Conservation (phyloP, 1,284 basidiomycete genomes). For the Pisolithus thermaeus region DNA sequence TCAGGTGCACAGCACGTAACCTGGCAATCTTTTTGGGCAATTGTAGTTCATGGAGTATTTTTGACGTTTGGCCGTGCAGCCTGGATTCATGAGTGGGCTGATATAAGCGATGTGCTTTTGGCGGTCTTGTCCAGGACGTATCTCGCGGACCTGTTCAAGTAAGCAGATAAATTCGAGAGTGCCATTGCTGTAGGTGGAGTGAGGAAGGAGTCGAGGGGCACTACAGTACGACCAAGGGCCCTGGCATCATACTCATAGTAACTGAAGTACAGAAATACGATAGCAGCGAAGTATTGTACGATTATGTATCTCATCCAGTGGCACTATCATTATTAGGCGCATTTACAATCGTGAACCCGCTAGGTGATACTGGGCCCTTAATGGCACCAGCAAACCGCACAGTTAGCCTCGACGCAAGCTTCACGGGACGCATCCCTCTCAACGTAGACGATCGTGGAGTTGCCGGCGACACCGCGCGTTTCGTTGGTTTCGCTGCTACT, state of each 20-base stretch:
- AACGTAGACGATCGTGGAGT: not conserved
- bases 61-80: no score
- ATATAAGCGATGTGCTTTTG: slow-evolving; percentile 26
- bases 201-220: no score
- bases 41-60: no score
- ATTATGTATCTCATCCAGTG: slow-evolving; percentile 3
- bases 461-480: not conserved
- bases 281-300: not conserved
- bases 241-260: no score
- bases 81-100: not conserved
- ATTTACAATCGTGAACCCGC: not conserved
- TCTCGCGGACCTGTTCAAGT: slow-evolving; percentile 31
- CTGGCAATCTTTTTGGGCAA: no score
- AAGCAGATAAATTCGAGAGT: slow-evolving; percentile 31
- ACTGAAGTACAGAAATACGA: not conserved
- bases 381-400: slow-evolving; percentile 2
- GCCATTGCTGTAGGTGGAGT: slow-evolving; percentile 26
- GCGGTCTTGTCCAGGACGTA: slow-evolving; percentile 27
- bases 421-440: slow-evolving; percentile 5
- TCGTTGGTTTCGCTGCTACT: slow-evolving; percentile 4
- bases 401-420: slow-evolving; percentile 1
- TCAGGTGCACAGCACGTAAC: no score
- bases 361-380: slow-evolving; percentile 4
- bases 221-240: no score
- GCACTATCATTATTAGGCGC: slow-evolving; percentile 1